phyloP scores from a whole-genome alignment of 805 yeast genomes.

The Wickerhamiella vanderwaltii region DNA sequence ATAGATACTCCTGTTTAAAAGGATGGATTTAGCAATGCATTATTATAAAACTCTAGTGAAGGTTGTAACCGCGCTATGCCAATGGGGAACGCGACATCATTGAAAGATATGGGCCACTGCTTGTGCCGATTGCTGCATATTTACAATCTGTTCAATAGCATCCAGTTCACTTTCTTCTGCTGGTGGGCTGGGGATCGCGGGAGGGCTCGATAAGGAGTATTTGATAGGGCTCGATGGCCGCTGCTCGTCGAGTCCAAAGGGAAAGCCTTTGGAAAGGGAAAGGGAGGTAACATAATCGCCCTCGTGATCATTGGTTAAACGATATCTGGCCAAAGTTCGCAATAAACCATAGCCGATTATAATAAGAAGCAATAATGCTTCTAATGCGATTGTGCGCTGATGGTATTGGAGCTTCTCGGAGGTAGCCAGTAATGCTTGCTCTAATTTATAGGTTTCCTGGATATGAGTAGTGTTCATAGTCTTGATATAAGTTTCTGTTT shows the following conservation, averaged over 20 bases:
- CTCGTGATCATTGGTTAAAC: background rate
- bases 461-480: slow-evolving; percentile 1
- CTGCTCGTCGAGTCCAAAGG: background rate
- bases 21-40: too few species aligned
- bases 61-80: too few species aligned
- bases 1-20: too few species aligned
- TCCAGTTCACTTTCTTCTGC: slow-evolving; percentile 4
- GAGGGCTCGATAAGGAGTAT: background rate
- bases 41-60: too few species aligned
- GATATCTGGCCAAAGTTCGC: slow-evolving; percentile 2
- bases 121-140: background rate
- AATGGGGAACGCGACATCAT: too few species aligned
- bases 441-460: slow-evolving; percentile 5
- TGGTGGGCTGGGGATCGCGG: slow-evolving; percentile 5
- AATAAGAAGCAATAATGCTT: slow-evolving; percentile 3
- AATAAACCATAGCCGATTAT: slow-evolving; percentile 1
- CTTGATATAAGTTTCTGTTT: background rate
- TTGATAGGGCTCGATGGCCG: background rate
- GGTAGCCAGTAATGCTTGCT: background rate
- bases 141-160: slow-evolving; percentile 1
- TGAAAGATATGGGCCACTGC: background rate
- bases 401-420: slow-evolving; percentile 7
- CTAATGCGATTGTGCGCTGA: slow-evolving; percentile 1
- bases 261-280: background rate
- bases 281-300: background rate